Evolutionary conservation across 164 flowering plant species (phyloP).

Genomic region (Tetracentron sinense): DNA sequence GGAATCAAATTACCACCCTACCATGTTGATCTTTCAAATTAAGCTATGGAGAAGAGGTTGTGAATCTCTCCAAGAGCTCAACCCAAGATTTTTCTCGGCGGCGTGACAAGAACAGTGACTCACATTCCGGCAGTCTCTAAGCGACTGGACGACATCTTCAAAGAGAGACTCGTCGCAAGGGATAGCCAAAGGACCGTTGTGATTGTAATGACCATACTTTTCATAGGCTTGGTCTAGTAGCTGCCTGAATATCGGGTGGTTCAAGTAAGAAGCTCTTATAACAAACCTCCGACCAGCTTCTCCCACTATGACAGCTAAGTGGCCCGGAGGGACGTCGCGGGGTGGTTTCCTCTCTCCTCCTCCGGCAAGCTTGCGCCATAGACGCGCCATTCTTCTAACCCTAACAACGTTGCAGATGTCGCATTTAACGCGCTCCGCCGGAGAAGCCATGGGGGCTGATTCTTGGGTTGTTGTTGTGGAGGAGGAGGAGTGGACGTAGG

Average conservation of each 20-base stretch:
- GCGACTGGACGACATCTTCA: conserved; percentile 14
- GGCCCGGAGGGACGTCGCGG: conserved; percentile 28
- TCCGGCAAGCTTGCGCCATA: conserved; percentile 17
- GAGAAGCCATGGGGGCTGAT: conserved; percentile 2
- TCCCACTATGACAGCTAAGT: conserved; percentile 24
- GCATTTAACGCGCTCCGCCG: conserved; percentile 2
- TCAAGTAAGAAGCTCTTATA: conserved; percentile 22
- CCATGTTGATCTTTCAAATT: background rate
- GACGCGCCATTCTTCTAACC: conserved; percentile 10
- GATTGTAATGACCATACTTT: conserved; percentile 15
- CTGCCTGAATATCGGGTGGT: conserved; percentile 24
- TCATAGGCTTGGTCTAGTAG: conserved; percentile 26
- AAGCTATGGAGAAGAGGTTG: conserved; percentile 10
- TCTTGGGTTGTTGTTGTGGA: no score
- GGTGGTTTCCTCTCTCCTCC: conserved; percentile 14
- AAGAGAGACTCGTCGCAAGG: conserved; percentile 27
- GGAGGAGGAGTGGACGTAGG: no score
- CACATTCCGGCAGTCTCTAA: conserved; percentile 1
- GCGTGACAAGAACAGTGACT: background rate
- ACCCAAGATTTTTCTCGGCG: background rate
- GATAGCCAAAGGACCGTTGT: conserved; percentile 20
- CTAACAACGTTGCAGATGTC: conserved; percentile 15
- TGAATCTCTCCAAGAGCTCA: conserved; percentile 8
- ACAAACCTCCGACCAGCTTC: conserved; percentile 22
- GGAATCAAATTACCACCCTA: no score